These are phyloP conservation scores for Fraxinus anomala DNA, from an alignment of 257 asterid genomes.

Conservation along the genomic window DNA sequence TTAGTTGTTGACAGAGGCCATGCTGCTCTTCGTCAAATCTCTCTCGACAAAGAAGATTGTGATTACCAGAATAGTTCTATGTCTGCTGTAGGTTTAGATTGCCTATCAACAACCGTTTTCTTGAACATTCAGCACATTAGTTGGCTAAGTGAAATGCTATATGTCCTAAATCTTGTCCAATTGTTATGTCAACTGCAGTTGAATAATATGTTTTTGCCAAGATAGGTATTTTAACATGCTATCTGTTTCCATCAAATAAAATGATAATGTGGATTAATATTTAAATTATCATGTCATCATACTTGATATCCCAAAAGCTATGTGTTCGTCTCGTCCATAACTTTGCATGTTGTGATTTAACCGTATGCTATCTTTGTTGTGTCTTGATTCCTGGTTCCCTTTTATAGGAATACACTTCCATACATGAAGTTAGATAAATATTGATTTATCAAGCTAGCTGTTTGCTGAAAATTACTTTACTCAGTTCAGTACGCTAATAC, in stretches of 20 bases:
- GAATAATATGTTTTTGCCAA: background rate
- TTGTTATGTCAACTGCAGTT: background rate
- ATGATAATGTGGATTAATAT: background rate
- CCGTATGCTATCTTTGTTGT: background rate
- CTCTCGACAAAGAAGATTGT: conserved; percentile 85
- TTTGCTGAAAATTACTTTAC: background rate
- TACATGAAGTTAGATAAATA: background rate
- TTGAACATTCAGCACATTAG: background rate
- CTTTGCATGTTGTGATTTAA: background rate
- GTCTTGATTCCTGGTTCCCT: background rate
- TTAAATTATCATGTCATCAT: background rate
- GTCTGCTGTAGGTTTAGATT: conserved; percentile 62
- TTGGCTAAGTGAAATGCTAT: background rate
- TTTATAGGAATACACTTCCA: background rate
- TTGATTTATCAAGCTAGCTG: background rate
- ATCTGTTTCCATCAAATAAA: background rate
- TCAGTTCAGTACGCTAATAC: conserved; percentile 4
- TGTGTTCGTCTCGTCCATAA: background rate
- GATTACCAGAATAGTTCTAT: conserved; percentile 63
- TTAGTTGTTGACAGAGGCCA: conserved; percentile 93
- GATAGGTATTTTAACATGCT: background rate
- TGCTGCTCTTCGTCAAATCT: conserved; percentile 95
- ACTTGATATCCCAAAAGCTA: background rate
- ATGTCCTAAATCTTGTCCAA: background rate
- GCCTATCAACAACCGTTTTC: background rate